Percentiles rank a stretch among this genome's conserved stretches.
Evolutionary conservation across 106 monocot species (phyloP).

Genomic region (Ottelia alismoides): DNA sequence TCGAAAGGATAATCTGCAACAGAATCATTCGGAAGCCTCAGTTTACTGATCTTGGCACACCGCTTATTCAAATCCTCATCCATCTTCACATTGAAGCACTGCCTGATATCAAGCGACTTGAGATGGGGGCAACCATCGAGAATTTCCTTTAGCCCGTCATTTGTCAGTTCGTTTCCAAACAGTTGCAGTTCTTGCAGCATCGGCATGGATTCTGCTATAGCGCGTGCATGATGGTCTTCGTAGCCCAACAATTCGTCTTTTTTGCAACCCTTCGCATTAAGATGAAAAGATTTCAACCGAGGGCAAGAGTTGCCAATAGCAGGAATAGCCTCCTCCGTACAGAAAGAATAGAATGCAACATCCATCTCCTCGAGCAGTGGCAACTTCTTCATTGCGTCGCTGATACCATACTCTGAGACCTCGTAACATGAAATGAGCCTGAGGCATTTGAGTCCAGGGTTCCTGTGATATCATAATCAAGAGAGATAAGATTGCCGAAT

Average conservation of each 20-base stretch:
- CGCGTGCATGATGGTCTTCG: neutral
- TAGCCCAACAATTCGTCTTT: neutral
- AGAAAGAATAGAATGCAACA: neutral
- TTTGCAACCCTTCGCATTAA: neutral
- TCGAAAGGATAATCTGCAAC: neutral
- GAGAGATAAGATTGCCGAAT: too few species aligned
- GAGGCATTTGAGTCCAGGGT: neutral
- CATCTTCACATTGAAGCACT: neutral
- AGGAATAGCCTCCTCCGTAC: neutral
- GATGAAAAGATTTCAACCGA: slow-evolving; percentile 1
- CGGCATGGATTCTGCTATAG: slow-evolving; percentile 3
- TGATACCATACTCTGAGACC: slow-evolving; percentile 1
- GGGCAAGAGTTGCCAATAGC: neutral
- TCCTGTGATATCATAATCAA: too few species aligned
- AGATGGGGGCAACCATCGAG: slow-evolving; percentile 4
- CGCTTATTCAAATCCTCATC: neutral
- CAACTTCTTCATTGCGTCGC: neutral
- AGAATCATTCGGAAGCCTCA: slow-evolving; percentile 6
- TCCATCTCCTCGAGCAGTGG: slow-evolving; percentile 1
- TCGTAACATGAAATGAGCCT: neutral
- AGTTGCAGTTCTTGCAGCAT: neutral
- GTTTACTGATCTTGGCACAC: neutral
- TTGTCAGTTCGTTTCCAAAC: slow-evolving; percentile 2
- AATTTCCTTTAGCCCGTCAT: slow-evolving; percentile 3
- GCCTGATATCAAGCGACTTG: slow-evolving; percentile 3